Conservation (phyloP, 345 rosid genomes). For the Kandelia obovata region DNA sequence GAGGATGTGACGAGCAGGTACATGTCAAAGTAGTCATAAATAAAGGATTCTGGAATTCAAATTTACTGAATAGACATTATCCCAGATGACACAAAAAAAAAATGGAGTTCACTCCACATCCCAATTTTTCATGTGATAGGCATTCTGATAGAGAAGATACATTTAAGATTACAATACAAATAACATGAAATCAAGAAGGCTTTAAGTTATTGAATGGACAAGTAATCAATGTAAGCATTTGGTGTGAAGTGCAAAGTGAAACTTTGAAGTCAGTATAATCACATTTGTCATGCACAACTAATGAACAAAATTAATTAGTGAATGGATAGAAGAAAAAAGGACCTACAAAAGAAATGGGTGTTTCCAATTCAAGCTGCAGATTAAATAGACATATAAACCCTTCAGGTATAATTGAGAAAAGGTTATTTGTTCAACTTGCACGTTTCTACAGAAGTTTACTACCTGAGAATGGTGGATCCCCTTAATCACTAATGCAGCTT, state of each 20-base stretch:
- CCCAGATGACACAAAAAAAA: not conserved
- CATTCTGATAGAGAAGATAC: not conserved
- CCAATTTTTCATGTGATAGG: not conserved
- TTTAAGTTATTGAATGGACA: too few relatives aligned
- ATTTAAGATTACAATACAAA: not conserved
- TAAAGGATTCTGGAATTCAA: too few relatives aligned
- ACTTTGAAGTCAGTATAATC: not conserved
- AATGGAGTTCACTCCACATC: not conserved
- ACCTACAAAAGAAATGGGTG: not conserved
- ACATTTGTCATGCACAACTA: not conserved
- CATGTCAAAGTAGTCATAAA: not conserved
- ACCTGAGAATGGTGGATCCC: not conserved
- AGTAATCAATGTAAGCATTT: not conserved
- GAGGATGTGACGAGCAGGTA: slow-evolving; percentile 6
- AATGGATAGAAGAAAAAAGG: not conserved
- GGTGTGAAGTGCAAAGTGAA: not conserved
- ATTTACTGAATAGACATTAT: too few relatives aligned
- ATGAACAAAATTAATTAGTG: not conserved
- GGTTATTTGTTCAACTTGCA: not conserved
- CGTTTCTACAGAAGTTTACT: not conserved
- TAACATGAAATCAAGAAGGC: slow-evolving; percentile 1
- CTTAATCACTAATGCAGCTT: not conserved
- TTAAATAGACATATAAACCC: too few relatives aligned
- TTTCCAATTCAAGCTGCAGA: not conserved
- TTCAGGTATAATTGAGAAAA: too few relatives aligned